Conservation (phyloP, 2,329 filamentous ascomycete species). For the Nothopassalora personata region DNA sequence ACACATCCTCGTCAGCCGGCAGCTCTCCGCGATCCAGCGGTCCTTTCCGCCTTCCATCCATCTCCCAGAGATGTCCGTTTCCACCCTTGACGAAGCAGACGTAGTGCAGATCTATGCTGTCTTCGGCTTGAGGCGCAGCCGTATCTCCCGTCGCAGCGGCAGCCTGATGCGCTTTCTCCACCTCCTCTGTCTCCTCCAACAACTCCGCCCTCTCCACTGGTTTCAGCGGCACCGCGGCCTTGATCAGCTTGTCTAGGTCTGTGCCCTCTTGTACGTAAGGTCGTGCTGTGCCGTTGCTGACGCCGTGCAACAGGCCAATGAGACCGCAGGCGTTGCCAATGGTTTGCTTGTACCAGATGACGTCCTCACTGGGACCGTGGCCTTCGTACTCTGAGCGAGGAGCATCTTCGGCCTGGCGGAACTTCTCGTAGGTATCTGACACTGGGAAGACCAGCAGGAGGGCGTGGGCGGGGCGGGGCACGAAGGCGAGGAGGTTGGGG, state of each 20-base stretch:
- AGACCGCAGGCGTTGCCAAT: conserved; percentile 90
- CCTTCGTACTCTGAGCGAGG: conserved; percentile 59
- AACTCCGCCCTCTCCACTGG: conserved; percentile 64
- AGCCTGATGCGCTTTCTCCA: conserved; percentile 72
- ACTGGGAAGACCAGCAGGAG: conserved; percentile 90
- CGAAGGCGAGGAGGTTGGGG: conserved; percentile 73
- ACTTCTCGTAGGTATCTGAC: conserved; percentile 69
- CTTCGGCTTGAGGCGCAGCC: conserved; percentile 67
- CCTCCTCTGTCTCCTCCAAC: conserved; percentile 67
- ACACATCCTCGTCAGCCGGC: conserved; percentile 42
- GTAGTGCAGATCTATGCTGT: conserved; percentile 87
- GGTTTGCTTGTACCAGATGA: conserved; percentile 92
- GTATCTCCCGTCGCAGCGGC: conserved; percentile 77
- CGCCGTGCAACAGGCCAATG: conserved; percentile 80
- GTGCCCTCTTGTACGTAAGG: conserved; percentile 54
- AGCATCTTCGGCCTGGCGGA: conserved; percentile 68
- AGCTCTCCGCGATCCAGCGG: conserved; percentile 58
- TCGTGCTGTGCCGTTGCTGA: conserved; percentile 68
- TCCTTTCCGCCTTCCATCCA: conserved; percentile 70
- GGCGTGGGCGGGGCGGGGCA: conserved; percentile 81
- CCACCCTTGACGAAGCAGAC: conserved; percentile 82
- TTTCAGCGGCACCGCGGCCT: conserved; percentile 62
- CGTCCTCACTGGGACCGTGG: conserved; percentile 63
- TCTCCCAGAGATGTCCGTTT: conserved; percentile 66
- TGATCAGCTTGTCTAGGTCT: conserved; percentile 60